Base-by-base conservation (phyloP, 1,284 basidiomycete species). In the Singerocomus inundabilis region DNA sequence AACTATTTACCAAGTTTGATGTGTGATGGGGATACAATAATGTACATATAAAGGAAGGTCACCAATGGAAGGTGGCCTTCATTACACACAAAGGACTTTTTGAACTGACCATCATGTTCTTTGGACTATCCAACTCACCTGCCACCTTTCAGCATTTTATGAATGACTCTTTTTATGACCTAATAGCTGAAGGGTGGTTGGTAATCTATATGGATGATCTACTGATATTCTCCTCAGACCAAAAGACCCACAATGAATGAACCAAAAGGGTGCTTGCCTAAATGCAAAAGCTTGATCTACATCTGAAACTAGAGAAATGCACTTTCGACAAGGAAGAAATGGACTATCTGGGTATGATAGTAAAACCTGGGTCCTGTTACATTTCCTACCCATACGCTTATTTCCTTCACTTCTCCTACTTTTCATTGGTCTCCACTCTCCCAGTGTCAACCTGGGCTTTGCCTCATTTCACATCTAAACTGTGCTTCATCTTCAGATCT, bases 281-380 rank as follows among this genome's bases (percentile, higher is more conserved):
- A n/a, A 21, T 77, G 1, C 0, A 12, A 0, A 48, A 67, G 3
- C 47, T 70, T 9, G 33, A 61, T 1, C 62, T 76, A 0, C 65
- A 49, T 34, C 39, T 66, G 0, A 74, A 76, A 46, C 51, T n/a
- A n/a, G n/a, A n/a, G n/a, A n/a, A n/a, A n/a, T n/a, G n/a, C n/a
- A n/a, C n/a, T n/a, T n/a, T n/a, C n/a, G n/a, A n/a, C n/a, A n/a
- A n/a, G n/a, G n/a, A n/a, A n/a, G n/a, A n/a, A n/a, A n/a, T n/a
- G n/a, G n/a, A n/a, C n/a, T n/a, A n/a, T n/a, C n/a, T n/a, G n/a
- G n/a, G n/a, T n/a, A n/a, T n/a, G n/a, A n/a, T n/a, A n/a, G n/a
- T n/a, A n/a, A n/a, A n/a, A n/a, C n/a, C n/a, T n/a, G n/a, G n/a
- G n/a, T n/a, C n/a, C n/a, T n/a, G n/a, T n/a, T n/a, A n/a, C n/a